Conservation (phyloP, 129 eudicot species). For the Escallonia rubra region DNA sequence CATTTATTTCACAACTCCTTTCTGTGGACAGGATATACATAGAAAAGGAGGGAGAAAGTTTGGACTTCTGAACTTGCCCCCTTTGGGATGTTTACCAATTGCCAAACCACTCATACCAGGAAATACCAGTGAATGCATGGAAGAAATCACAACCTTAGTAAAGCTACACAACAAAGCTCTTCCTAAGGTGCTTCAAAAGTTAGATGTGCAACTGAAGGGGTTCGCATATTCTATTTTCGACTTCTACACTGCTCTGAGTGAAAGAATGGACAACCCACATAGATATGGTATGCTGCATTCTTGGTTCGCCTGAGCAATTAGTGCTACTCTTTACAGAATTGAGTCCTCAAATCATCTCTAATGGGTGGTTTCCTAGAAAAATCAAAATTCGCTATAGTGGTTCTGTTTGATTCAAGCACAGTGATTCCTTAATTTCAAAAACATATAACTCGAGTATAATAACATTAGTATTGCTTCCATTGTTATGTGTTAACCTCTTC, state of each 20-base stretch:
- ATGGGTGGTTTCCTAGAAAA: no score
- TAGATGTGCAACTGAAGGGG: conserved; percentile 36
- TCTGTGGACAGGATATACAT: conserved; percentile 40
- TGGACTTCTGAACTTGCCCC: conserved; percentile 54
- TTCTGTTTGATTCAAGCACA: no score
- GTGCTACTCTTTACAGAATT: no score
- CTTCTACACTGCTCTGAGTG: conserved; percentile 27
- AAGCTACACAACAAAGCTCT: conserved; percentile 48
- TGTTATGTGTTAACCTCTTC: no score
- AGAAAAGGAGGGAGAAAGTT: conserved; percentile 62
- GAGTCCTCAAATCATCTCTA: no score
- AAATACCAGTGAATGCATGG: conserved; percentile 33
- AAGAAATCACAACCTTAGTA: conserved; percentile 38
- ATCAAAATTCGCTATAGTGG: no score
- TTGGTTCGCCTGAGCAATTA: no score
- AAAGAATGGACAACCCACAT: conserved; percentile 44
- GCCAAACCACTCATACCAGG: conserved; percentile 33
- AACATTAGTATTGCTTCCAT: no score
- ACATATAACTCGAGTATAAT: no score
- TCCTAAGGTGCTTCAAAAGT: conserved; percentile 19
- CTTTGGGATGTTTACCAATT: conserved; percentile 62
- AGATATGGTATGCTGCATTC: conserved; percentile 31
- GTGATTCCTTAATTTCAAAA: no score
- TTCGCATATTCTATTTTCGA: conserved; percentile 51
- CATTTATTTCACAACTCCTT: neutral